Base-by-base conservation (phyloP, 2,329 filamentous ascomycete genomes). In the Claviceps purpurea region DNA sequence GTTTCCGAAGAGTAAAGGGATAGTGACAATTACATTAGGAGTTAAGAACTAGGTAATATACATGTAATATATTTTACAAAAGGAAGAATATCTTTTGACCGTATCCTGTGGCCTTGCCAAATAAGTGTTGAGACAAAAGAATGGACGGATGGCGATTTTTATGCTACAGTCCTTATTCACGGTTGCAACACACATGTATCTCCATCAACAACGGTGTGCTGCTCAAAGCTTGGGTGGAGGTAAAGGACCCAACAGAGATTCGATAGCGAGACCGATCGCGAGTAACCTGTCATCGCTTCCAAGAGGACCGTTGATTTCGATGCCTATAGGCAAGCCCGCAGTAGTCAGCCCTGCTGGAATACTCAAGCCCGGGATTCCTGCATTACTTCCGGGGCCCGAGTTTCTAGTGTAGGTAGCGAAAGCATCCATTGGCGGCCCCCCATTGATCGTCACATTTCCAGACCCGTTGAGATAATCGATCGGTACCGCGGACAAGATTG, bases 381-480 rank as follows among this genome's bases (percentile, higher is more conserved):
- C 56, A n/a, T 56, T 34, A 45, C 56, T 57, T 5, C 52, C 54
- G 3, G 56, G 55, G 10, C 47, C 54, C 10, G 55, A 49, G 26
- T 53, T 52, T 47, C 47, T 47, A 13, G 44, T 53, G 41, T 56
- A 57, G 2, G 51, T 50, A 11, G 14, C 40, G 47, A 57, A 57
- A 2, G 55, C 47, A 11, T 49, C 14, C 16, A 54, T 46, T 1
- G 53, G 56, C 4, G 55, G 55, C 4, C 55, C 56, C 26, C 52
- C 56, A 40, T 57, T 57, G 50, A 57, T 49, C 20, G 56, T 54
- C 4, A 57, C 53, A 26, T 53, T 54, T 18, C 56, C 55, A 11
- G 54, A 56, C 4, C 55, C 53, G 34, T 56, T 13, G 7, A 51
- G 26, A 13, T 43, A 30, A 39, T 57, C 55, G 0, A 57, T 56